Conservation (phyloP, 2,329 filamentous ascomycete species). For the Beauveria sp. region DNA sequence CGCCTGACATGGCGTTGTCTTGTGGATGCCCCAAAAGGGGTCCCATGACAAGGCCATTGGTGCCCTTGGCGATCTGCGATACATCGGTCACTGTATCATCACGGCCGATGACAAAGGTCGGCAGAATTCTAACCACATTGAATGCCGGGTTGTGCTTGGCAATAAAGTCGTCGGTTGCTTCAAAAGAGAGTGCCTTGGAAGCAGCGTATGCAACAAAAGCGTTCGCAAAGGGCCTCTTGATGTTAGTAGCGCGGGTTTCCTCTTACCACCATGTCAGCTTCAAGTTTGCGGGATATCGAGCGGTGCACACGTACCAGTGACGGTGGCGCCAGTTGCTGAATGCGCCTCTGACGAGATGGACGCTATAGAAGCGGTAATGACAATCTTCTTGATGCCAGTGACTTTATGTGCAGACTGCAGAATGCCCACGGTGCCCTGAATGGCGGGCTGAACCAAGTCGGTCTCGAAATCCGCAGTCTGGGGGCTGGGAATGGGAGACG, state of each 20-base stretch:
- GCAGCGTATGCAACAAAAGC: conserved; percentile 28
- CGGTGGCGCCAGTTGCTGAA: conserved; percentile 9
- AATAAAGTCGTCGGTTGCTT: conserved; percentile 27
- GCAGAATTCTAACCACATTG: conserved; percentile 29
- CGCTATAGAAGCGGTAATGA: conserved; percentile 33
- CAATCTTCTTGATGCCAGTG: conserved; percentile 29
- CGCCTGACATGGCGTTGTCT: conserved; percentile 18
- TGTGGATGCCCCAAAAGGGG: conserved; percentile 24
- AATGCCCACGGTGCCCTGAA: conserved; percentile 29
- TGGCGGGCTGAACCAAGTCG: conserved; percentile 24
- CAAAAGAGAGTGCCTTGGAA: conserved; percentile 27
- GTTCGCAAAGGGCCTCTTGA: conserved; percentile 20
- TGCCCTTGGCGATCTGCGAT: conserved; percentile 15
- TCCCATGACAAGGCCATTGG: conserved; percentile 27
- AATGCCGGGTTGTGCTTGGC: conserved; percentile 25
- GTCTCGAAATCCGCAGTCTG: conserved; percentile 11
- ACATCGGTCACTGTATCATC: conserved; percentile 25
- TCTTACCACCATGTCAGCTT: not conserved
- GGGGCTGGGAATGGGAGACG: conserved; percentile 19
- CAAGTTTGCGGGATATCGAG: not conserved
- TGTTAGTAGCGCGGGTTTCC: not conserved
- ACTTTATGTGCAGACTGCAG: conserved; percentile 28
- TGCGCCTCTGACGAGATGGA: conserved; percentile 16
- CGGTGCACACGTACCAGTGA: not conserved
- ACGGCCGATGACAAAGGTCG: conserved; percentile 29